phyloP scores from a whole-genome alignment of 2,329 filamentous ascomycete species.

The Scortechinia acanthostroma region DNA sequence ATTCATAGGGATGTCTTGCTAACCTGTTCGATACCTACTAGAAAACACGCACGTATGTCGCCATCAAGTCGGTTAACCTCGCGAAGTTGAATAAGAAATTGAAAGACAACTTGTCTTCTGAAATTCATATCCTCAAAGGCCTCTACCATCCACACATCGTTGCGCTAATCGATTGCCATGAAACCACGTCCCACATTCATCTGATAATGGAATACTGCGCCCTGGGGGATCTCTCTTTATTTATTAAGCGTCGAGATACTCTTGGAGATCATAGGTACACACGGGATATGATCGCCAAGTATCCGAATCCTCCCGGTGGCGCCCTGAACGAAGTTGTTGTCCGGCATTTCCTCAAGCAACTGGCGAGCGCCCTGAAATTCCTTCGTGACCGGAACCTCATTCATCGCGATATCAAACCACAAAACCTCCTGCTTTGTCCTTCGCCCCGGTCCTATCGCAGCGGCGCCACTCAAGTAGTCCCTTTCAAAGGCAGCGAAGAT shows the following conservation, averaged over 20 bases:
- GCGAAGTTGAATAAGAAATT: constrained; percentile 89
- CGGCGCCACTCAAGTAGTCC: constrained; percentile 45
- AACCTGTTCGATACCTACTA: background rate
- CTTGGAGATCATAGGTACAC: constrained; percentile 75
- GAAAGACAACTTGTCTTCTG: constrained; percentile 88
- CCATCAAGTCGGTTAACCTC: constrained; percentile 93
- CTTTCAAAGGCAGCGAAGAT: constrained; percentile 71
- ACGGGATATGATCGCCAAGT: constrained; percentile 84
- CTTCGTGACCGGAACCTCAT: constrained; percentile 79
- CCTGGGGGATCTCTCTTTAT: constrained; percentile 84
- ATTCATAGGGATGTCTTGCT: background rate
- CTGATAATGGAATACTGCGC: constrained; percentile 98
- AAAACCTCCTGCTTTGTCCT: constrained; percentile 86
- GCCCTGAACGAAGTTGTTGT: constrained; percentile 96
- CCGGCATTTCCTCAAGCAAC: constrained; percentile 90
- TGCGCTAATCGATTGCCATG: constrained; percentile 87
- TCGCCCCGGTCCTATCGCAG: constrained; percentile 64
- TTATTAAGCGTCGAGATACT: constrained; percentile 88
- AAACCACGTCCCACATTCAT: constrained; percentile 82
- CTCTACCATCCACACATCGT: constrained; percentile 96
- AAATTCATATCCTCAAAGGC: constrained; percentile 90
- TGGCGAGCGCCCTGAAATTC: constrained; percentile 85
- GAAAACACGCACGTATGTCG: constrained; percentile 47
- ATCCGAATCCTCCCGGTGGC: constrained; percentile 74
- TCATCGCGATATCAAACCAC: constrained; percentile 94